Evolutionary conservation across 108 stramenopile species (phyloP).

Genomic region (Conticribra guillardii): DNA sequence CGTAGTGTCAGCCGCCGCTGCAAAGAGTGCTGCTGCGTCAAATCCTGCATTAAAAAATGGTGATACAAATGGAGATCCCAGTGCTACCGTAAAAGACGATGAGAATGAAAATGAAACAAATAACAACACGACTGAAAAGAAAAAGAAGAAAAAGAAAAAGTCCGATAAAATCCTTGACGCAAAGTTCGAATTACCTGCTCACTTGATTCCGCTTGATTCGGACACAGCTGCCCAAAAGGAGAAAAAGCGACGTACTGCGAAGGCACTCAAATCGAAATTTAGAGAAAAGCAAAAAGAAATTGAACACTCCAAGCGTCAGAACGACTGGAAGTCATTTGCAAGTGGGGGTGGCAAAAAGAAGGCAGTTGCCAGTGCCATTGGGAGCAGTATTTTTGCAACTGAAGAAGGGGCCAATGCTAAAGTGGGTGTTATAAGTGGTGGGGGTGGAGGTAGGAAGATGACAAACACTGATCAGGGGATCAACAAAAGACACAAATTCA

Average conservation of each 20-base stretch:
- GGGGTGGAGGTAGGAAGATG: constrained; percentile 51
- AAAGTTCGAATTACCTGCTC: constrained; percentile 72
- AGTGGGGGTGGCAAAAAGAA: constrained; percentile 48
- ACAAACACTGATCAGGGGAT: constrained; percentile 57
- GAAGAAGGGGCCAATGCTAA: constrained; percentile 71
- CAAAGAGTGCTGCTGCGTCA: constrained; percentile 11
- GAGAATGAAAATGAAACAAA: constrained; percentile 1
- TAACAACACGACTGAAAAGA: constrained; percentile 29
- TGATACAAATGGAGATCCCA: background rate
- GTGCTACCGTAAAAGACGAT: constrained; percentile 6
- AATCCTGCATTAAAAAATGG: constrained; percentile 2
- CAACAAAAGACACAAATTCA: constrained; percentile 72
- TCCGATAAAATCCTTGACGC: constrained; percentile 27
- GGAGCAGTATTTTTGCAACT: constrained; percentile 75
- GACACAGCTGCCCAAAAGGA: constrained; percentile 76
- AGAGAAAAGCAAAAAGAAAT: constrained; percentile 69
- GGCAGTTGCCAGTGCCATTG: constrained; percentile 1
- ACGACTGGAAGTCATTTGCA: constrained; percentile 84
- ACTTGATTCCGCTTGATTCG: constrained; percentile 67
- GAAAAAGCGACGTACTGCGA: constrained; percentile 70
- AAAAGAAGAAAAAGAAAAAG: constrained; percentile 56
- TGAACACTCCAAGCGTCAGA: constrained; percentile 71
- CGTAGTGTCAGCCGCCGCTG: constrained; percentile 3
- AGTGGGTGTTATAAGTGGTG: constrained; percentile 76
- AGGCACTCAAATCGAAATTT: constrained; percentile 78